Percentiles rank a stretch among this genome's conserved stretches.
phyloP scores from a whole-genome alignment of 2,329 filamentous ascomycete species.

The Exophiala dermatitidis region DNA sequence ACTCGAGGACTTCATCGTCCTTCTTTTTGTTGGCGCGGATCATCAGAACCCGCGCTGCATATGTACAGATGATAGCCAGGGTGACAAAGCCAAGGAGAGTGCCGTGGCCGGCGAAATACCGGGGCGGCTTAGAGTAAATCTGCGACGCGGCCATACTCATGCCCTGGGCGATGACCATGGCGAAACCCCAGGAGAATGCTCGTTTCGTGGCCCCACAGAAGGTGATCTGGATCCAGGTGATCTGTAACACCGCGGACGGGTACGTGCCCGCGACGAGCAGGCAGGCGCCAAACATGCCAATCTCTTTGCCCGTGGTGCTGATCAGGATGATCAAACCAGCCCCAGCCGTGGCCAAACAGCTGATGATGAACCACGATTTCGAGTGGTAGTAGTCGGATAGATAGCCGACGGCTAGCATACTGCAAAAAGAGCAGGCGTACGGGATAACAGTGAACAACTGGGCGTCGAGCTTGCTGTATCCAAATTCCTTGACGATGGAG shows the following conservation, averaged over 20 bases:
- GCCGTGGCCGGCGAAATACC: constrained; percentile 8
- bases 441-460: constrained; percentile 13
- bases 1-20: constrained; percentile 3
- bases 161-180: constrained; percentile 6
- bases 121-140: constrained; percentile 7
- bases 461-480: constrained; percentile 4
- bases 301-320: constrained; percentile 2
- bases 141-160: constrained; percentile 6
- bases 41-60: constrained; percentile 1
- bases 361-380: constrained; percentile 5
- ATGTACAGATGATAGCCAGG: neutral
- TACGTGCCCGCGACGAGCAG: constrained; percentile 6
- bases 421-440: constrained; percentile 9
- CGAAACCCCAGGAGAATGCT: constrained; percentile 6
- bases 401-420: constrained; percentile 1
- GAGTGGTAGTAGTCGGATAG: constrained; percentile 6
- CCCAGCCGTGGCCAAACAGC: neutral
- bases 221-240: constrained; percentile 10
- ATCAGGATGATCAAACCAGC: constrained; percentile 7
- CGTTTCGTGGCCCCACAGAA: constrained; percentile 10
- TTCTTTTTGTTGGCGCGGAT: neutral
- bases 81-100: constrained; percentile 6
- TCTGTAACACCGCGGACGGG: constrained; percentile 7
- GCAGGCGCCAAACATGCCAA: constrained; percentile 4
- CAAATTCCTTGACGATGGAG: constrained; percentile 10